Conservation (phyloP, 75 land plant species). For the Selaginella tamariscina region DNA sequence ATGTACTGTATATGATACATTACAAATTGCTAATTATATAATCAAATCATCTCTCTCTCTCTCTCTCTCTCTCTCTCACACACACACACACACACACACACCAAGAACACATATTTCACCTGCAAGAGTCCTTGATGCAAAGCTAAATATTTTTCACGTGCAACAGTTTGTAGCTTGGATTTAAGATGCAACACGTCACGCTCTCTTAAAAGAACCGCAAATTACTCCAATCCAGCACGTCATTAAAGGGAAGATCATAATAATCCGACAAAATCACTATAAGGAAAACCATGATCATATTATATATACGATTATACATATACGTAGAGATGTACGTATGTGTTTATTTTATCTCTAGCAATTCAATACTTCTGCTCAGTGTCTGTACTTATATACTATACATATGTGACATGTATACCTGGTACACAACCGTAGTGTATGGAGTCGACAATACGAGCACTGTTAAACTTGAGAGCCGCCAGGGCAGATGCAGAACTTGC, state of each 20-base stretch:
- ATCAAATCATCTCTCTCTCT: too few species aligned
- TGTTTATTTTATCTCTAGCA: too few species aligned
- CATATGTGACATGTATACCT: conserved; percentile 12
- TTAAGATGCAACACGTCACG: neutral
- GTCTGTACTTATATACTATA: too few species aligned
- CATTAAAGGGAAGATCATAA: conserved; percentile 12
- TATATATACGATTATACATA: too few species aligned
- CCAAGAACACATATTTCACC: neutral
- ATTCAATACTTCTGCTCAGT: too few species aligned
- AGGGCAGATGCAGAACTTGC: conserved; percentile 14
- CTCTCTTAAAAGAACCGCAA: conserved; percentile 3
- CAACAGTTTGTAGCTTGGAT: neutral
- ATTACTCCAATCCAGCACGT: conserved; percentile 8
- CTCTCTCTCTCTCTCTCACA: too few species aligned
- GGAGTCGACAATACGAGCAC: conserved; percentile 1
- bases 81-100: too few species aligned
- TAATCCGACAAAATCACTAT: neutral
- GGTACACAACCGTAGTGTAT: conserved; percentile 11
- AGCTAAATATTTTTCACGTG: neutral
- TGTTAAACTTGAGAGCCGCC: neutral
- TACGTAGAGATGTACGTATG: neutral
- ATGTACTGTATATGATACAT: too few species aligned
- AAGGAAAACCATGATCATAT: too few species aligned
- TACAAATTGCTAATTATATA: too few species aligned
- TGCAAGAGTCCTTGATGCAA: neutral